Conservation (phyloP, 2,329 filamentous ascomycete species). For the Aspergillus hiratsukae region DNA sequence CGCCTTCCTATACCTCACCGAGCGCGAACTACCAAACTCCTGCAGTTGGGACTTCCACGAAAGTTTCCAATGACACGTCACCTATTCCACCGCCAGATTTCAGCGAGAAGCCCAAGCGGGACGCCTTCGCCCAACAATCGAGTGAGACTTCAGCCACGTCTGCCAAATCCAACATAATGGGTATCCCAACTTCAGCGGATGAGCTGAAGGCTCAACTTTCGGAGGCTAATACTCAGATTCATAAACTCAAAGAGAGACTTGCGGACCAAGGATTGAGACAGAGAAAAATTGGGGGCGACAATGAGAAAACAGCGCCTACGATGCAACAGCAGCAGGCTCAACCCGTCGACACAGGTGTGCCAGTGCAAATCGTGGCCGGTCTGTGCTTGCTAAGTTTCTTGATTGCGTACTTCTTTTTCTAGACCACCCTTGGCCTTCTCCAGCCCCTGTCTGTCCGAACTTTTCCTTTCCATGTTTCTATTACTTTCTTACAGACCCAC, state of each 20-base stretch:
- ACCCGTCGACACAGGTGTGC: conserved; percentile 64
- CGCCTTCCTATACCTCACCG: conserved; percentile 54
- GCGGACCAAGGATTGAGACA: conserved; percentile 70
- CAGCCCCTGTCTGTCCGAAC: conserved; percentile 5
- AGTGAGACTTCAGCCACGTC: conserved; percentile 31
- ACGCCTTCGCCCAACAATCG: conserved; percentile 37
- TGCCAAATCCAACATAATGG: conserved; percentile 47
- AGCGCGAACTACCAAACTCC: conserved; percentile 47
- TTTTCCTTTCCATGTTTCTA: conserved; percentile 20
- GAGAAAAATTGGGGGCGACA: conserved; percentile 62
- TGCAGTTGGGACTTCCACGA: conserved; percentile 41
- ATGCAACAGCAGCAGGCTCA: conserved; percentile 54
- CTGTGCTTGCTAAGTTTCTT: conserved; percentile 88
- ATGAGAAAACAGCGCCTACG: conserved; percentile 49
- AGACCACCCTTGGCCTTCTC: conserved; percentile 32
- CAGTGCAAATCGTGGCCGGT: conserved; percentile 76
- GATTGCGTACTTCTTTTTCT: conserved; percentile 95
- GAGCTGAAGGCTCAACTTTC: conserved; percentile 69
- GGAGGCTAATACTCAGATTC: conserved; percentile 70
- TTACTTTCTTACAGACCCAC: conserved; percentile 14
- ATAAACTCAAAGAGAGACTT: conserved; percentile 59
- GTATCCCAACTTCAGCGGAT: conserved; percentile 48
- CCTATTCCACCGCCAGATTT: conserved; percentile 34
- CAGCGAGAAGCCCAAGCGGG: conserved; percentile 32
- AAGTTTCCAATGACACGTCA: conserved; percentile 29